These are phyloP conservation scores for Ophiognomonia clavigignenti-juglandacearum DNA, from an alignment of 2,329 filamentous ascomycete genomes.

Conservation along the genomic window DNA sequence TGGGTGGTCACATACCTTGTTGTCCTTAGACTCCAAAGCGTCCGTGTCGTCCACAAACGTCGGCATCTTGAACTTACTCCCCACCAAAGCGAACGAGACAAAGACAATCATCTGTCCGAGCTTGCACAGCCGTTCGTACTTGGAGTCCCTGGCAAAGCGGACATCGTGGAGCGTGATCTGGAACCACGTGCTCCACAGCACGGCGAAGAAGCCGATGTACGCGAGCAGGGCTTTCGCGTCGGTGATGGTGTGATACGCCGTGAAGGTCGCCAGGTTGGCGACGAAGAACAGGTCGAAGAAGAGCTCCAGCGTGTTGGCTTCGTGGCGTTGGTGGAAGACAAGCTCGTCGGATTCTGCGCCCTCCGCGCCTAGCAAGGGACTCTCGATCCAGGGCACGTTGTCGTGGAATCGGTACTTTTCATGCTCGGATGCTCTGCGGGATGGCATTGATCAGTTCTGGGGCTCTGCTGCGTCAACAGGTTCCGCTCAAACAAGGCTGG, in stretches of 20 bases:
- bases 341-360: not conserved
- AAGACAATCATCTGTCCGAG: not conserved
- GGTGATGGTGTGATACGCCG: not conserved
- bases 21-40: not conserved
- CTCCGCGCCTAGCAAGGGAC: not conserved
- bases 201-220: not conserved
- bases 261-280: not conserved
- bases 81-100: not conserved
- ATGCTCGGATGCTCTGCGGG: not conserved
- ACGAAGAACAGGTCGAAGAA: not conserved
- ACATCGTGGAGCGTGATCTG: not conserved
- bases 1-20: not conserved
- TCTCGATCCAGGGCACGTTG: not conserved
- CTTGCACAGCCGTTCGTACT: not conserved
- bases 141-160: not conserved
- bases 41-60: not conserved
- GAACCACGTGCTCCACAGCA: not conserved
- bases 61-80: not conserved
- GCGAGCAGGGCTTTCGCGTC: not conserved
- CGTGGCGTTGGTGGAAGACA: not conserved
- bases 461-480: not conserved
- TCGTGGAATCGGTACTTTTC: not conserved
- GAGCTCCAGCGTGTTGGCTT: not conserved
- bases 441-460: not conserved
- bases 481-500: not conserved